These are phyloP conservation scores for Boletus subparvulus DNA, from an alignment of 768 basidiomycete species.

Conservation along the genomic window DNA sequence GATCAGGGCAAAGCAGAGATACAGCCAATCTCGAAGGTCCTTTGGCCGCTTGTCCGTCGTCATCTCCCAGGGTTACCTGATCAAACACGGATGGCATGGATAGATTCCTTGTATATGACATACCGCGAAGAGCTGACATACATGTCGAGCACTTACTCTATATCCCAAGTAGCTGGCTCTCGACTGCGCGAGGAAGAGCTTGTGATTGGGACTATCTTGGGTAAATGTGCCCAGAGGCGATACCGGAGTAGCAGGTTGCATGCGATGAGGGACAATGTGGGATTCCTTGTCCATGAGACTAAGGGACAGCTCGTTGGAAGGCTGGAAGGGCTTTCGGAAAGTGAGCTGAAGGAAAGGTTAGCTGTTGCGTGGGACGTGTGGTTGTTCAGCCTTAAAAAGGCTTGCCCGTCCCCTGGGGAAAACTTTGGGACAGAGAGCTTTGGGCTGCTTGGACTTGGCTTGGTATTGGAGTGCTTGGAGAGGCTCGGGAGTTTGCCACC, in stretches of 20 bases:
- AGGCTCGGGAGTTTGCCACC: constrained; percentile 34
- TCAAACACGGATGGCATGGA: constrained; percentile 1
- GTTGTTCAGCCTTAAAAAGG: constrained; percentile 49
- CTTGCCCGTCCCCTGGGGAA: constrained; percentile 18
- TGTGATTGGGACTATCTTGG: constrained; percentile 71
- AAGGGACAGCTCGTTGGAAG: constrained; percentile 38
- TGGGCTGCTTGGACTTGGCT: constrained; percentile 59
- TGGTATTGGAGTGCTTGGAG: constrained; percentile 60
- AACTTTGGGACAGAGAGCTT: constrained; percentile 63
- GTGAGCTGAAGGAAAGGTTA: constrained; percentile 41
- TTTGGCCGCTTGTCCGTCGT: constrained; percentile 21
- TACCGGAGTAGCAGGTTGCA: constrained; percentile 59
- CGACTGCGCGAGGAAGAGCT: constrained; percentile 71
- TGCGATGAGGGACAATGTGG: constrained; percentile 60
- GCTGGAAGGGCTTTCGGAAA: constrained; percentile 22
- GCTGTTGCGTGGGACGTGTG: constrained; percentile 64
- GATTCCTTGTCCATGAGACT: constrained; percentile 51
- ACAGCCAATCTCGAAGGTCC: constrained; percentile 33
- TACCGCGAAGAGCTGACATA: constrained; percentile 70
- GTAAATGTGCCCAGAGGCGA: constrained; percentile 60
- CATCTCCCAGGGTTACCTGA: constrained; percentile 13
- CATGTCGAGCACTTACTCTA: constrained; percentile 64
- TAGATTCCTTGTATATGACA: constrained; percentile 22
- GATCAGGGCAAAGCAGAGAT: constrained; percentile 16
- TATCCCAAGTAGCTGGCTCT: constrained; percentile 55